These are phyloP conservation scores for Epichloe hybrida DNA, from an alignment of 2,329 filamentous ascomycete genomes.

Conservation along the genomic window DNA sequence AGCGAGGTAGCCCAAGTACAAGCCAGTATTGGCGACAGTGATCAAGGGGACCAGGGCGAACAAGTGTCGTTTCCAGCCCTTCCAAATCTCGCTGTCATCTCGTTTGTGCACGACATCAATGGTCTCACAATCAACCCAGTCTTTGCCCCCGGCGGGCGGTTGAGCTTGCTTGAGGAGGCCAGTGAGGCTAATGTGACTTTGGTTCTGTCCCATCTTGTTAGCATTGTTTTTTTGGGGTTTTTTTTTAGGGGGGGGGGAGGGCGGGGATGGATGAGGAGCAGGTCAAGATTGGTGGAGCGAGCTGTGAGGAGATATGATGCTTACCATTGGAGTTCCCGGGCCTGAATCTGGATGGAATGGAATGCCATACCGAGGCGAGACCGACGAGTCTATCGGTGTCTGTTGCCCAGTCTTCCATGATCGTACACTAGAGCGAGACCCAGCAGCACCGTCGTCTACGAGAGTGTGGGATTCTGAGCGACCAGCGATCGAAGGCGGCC, in stretches of 20 bases:
- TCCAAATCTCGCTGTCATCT: slow-evolving; percentile 30
- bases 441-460: slow-evolving; percentile 15
- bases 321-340: slow-evolving; percentile 9
- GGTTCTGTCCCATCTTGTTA: slow-evolving; percentile 18
- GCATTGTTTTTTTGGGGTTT: not conserved
- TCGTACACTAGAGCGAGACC: slow-evolving; percentile 11
- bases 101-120: slow-evolving; percentile 29
- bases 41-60: slow-evolving; percentile 25
- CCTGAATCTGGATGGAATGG: slow-evolving; percentile 7
- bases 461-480: slow-evolving; percentile 18
- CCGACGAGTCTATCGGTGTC: slow-evolving; percentile 7
- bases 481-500: slow-evolving; percentile 9
- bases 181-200: slow-evolving; percentile 28
- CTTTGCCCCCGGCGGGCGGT: slow-evolving; percentile 19
- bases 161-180: slow-evolving; percentile 22
- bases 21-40: slow-evolving; percentile 25
- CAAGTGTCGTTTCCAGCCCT: slow-evolving; percentile 28
- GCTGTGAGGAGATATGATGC: not conserved
- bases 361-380: slow-evolving; percentile 5
- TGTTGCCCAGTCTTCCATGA: slow-evolving; percentile 12
- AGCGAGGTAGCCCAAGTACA: slow-evolving; percentile 35
- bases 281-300: not conserved
- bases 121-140: slow-evolving; percentile 16
- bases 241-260: too few species aligned
- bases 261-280: not conserved